phyloP scores from a whole-genome alignment of 306 rosid species.

The Arachis stenosperma region DNA sequence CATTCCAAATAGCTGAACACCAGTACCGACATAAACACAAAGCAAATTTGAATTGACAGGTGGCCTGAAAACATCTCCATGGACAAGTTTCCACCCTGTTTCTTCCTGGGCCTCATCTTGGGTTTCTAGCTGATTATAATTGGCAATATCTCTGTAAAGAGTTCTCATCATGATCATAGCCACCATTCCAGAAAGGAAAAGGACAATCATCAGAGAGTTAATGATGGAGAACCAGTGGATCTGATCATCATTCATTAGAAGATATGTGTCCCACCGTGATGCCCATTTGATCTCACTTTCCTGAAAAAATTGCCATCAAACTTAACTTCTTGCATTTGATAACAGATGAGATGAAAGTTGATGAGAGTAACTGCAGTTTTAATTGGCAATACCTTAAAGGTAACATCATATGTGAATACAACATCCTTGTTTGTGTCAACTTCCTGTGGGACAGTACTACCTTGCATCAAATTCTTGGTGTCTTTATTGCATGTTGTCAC shows the following conservation, averaged over 20 bases:
- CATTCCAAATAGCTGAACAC: constrained; percentile 95
- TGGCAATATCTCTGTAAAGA: constrained; percentile 93
- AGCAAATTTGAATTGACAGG: constrained; percentile 88
- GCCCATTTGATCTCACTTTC: constrained; percentile 99
- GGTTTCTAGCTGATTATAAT: constrained; percentile 95
- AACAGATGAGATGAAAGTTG: constrained; percentile 12
- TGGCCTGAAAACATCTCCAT: constrained; percentile 93
- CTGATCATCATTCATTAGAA: constrained; percentile 99
- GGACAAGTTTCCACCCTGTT: constrained; percentile 99
- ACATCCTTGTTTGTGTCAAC: constrained; percentile 78
- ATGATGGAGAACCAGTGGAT: constrained; percentile 99
- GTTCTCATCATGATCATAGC: constrained; percentile 99
- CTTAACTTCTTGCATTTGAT: constrained; percentile 25
- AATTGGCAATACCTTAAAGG: constrained; percentile 72
- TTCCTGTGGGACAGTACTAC: constrained; percentile 91
- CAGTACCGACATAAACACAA: constrained; percentile 97
- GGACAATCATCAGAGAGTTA: constrained; percentile 98
- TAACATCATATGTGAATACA: constrained; percentile 92
- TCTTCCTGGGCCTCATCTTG: constrained; percentile 99
- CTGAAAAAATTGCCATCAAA: constrained; percentile 44
- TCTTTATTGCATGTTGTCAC: constrained; percentile 90
- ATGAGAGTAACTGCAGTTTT: constrained; percentile 26
- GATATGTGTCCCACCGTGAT: constrained; percentile 99
- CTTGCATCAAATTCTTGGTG: constrained; percentile 80
- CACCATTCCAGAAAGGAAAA: constrained; percentile 99